Percentiles rank a stretch among this genome's conserved stretches.
Conservation (phyloP, 1,284 basidiomycete species). For the Ganoderma sp. region DNA sequence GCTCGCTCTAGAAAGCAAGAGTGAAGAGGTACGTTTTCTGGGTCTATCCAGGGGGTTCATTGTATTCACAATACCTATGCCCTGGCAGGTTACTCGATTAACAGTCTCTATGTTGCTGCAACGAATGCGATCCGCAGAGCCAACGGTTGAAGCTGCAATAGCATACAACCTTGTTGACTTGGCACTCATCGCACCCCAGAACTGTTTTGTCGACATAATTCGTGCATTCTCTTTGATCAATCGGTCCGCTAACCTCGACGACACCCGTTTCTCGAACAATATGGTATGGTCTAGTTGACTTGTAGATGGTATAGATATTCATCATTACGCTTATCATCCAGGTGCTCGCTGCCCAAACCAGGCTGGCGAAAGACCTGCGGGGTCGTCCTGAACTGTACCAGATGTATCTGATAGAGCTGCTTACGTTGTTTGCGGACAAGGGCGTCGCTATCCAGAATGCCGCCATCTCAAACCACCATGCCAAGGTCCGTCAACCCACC, state of each 20-base stretch:
- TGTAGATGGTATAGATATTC: background rate
- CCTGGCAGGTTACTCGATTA: constrained; percentile 73
- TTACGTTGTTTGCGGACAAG: constrained; percentile 90
- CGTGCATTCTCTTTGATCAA: constrained; percentile 88
- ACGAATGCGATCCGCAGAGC: constrained; percentile 83
- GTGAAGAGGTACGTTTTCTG: constrained; percentile 70
- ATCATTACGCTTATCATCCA: constrained; percentile 35
- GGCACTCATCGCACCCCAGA: constrained; percentile 79
- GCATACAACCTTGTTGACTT: constrained; percentile 92
- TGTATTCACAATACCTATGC: constrained; percentile 1
- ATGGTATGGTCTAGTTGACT: constrained; percentile 56
- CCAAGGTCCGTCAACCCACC: constrained; percentile 60
- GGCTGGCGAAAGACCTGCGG: constrained; percentile 79
- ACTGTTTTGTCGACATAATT: constrained; percentile 85
- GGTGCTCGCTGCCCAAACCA: constrained; percentile 88
- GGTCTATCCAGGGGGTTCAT: background rate
- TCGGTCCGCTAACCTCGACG: constrained; percentile 82
- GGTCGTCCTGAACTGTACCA: constrained; percentile 78
- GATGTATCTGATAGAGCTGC: constrained; percentile 83
- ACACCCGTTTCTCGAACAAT: constrained; percentile 85
- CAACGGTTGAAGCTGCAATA: constrained; percentile 88
- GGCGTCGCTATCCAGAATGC: constrained; percentile 89
- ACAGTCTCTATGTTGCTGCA: constrained; percentile 94
- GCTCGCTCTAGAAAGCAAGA: constrained; percentile 81
- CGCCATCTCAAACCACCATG: constrained; percentile 64